Percentiles rank a stretch among this genome's conserved stretches.
Conservation (phyloP, 257 asterid genomes). For the Primulina eburnea region DNA sequence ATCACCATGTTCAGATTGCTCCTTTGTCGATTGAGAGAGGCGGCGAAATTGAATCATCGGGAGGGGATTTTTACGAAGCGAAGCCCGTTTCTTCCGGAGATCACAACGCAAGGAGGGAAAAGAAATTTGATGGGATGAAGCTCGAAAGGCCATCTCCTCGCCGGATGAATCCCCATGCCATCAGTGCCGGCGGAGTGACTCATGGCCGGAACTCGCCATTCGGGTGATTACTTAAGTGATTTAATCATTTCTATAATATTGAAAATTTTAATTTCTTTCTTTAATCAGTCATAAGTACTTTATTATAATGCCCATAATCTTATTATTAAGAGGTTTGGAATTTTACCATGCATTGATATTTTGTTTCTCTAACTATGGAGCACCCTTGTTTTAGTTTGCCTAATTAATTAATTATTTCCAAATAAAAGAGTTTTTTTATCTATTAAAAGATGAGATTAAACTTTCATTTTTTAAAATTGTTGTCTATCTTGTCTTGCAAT, state of each 20-base stretch:
- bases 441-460: no score
- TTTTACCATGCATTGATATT: neutral
- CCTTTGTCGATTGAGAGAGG: slow-evolving; percentile 40
- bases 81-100: slow-evolving; percentile 45
- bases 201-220: slow-evolving; percentile 57
- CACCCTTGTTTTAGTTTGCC: no score
- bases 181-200: slow-evolving; percentile 40
- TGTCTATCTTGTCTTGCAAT: no score
- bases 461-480: no score
- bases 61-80: slow-evolving; percentile 52
- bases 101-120: slow-evolving; percentile 25
- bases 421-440: neutral
- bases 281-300: neutral
- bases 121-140: slow-evolving; percentile 36
- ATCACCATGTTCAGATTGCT: slow-evolving; percentile 39
- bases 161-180: slow-evolving; percentile 31
- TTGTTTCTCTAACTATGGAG: no score
- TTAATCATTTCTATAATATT: neutral
- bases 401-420: neutral
- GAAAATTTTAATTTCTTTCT: neutral
- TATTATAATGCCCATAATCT: neutral
- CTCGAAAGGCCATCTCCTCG: slow-evolving; percentile 51
- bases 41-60: slow-evolving; percentile 42
- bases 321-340: neutral
- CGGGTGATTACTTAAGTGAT: slow-evolving; percentile 29